These are phyloP conservation scores for Fusarium incarnatum DNA, from an alignment of 2,329 filamentous ascomycete genomes.

Conservation along the genomic window DNA sequence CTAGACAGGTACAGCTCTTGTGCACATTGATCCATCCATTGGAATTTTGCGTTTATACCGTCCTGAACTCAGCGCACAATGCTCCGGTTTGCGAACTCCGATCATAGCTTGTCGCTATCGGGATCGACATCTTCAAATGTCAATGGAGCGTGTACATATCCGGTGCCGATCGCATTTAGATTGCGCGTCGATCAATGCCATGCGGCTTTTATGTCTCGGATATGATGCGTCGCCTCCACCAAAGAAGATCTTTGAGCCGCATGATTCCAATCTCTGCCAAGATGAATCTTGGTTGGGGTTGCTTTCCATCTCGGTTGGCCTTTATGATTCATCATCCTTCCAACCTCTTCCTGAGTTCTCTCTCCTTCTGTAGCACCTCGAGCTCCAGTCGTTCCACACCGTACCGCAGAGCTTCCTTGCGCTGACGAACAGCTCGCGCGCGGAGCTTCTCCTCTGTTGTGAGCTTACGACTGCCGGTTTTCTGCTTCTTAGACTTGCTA, in stretches of 20 bases:
- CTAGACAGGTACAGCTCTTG: background rate
- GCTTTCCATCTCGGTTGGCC: background rate
- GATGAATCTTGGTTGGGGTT: background rate
- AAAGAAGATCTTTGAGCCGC: background rate
- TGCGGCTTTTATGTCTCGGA: constrained; percentile 1
- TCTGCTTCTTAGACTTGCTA: constrained; percentile 38
- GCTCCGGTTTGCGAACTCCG: background rate
- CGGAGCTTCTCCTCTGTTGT: constrained; percentile 65
- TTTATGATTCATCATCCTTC: constrained; percentile 48
- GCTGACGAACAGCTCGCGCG: constrained; percentile 74
- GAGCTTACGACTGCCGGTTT: constrained; percentile 54
- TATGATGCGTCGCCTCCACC: background rate
- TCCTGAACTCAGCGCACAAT: background rate
- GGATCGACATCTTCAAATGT: constrained; percentile 26
- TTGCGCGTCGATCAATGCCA: constrained; percentile 26
- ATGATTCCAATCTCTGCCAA: background rate
- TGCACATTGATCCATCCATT: background rate
- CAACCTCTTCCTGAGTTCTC: constrained; percentile 66
- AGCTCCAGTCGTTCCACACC: constrained; percentile 87
- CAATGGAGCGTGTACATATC: constrained; percentile 17
- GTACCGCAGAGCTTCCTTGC: constrained; percentile 87
- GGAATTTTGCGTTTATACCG: background rate
- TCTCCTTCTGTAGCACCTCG: constrained; percentile 82
- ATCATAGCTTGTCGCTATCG: constrained; percentile 5
- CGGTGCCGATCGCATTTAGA: constrained; percentile 31